Evolutionary conservation across 352 stramenopile genomes (phyloP).

Genomic region (Phytophthora tentaculata): DNA sequence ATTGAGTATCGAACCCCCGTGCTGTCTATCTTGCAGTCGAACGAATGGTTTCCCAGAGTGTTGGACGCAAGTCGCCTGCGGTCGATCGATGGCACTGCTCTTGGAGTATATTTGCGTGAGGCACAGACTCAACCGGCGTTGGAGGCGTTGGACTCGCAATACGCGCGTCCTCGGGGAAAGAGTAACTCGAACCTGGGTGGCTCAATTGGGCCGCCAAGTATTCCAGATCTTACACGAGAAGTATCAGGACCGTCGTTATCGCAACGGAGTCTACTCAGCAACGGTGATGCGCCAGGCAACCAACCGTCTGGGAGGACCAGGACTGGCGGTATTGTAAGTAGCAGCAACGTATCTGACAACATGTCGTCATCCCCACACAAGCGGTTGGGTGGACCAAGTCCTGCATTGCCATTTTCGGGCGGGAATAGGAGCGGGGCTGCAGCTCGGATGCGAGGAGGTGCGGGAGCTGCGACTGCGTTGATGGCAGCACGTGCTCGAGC

Average conservation of each 20-base stretch:
- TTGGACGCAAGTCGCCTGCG: conserved; percentile 51
- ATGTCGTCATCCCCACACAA: conserved; percentile 64
- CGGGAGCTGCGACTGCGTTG: conserved; percentile 70
- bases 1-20: conserved; percentile 59
- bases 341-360: conserved; percentile 41
- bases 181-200: conserved; percentile 39
- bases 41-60: conserved; percentile 49
- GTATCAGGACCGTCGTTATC: conserved; percentile 55
- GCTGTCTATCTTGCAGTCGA: conserved; percentile 52
- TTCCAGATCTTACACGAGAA: conserved; percentile 55
- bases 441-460: conserved; percentile 51
- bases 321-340: conserved; percentile 39
- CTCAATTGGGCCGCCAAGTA: conserved; percentile 30
- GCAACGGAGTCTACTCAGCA: conserved; percentile 44
- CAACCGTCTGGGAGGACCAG: conserved; percentile 22
- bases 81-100: conserved; percentile 52
- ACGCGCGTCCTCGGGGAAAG: conserved; percentile 43
- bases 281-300: conserved; percentile 22
- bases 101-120: conserved; percentile 67
- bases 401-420: conserved; percentile 29
- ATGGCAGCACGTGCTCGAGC: conserved; percentile 75
- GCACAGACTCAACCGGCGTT: conserved; percentile 49
- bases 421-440: conserved; percentile 24
- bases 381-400: conserved; percentile 32
- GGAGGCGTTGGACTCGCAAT: conserved; percentile 34